Evolutionary conservation across 23 red algal genomes (phyloP), one percentile per base, ranked within the genome.

Genomic region (Gracilaria vermiculophylla): DNA sequence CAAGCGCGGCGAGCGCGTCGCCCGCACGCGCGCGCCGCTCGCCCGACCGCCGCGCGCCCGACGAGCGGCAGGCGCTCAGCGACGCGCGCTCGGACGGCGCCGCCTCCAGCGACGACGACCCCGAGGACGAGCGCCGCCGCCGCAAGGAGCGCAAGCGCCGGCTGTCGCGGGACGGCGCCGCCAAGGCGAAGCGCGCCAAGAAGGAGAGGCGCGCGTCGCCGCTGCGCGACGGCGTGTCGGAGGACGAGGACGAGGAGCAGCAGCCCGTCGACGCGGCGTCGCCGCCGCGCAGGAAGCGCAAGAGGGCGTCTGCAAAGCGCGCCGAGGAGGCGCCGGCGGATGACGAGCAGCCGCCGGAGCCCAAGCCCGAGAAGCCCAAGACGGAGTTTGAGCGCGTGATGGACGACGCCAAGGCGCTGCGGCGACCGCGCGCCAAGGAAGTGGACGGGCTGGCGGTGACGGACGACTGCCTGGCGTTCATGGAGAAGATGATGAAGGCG

Each of bases 401-500:
- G 35, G 86, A 78, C 32, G 43, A 64, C n/a, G 57, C 42, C 10
- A 90, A 90, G 57, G 75, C 72, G 31, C 14, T 36, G 16, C 28
- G 75, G 5, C 27, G 75, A 21, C 66, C 69, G 42, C 28, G 86
- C 27, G 53, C 48, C 12, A 56, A 67, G 21, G 86, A 90, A 34
- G 14, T 73, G 19, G 86, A 90, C 54, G 67, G 37, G 6, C 24
- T 32, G 15, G 50, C 36, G 13, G 41, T 90, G 14, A 51, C 60
- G 17, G 14, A 48, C 21, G 50, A 90, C 20, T 69, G 72, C 60
- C 49, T 93, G 9, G 73, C 19, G 50, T 95, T 95, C 54, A 65
- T 95, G 76, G 65, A 81, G 36, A 90, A 51, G 41, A 95, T 95
- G 93, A 95, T 91, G 93, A 71, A 76, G 43, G 93, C 93, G 9